Evolutionary conservation across 768 basidiomycete genomes (phyloP), one percentile per base, ranked within the genome.

Genomic region (Hebeloma cylindrosporum): DNA sequence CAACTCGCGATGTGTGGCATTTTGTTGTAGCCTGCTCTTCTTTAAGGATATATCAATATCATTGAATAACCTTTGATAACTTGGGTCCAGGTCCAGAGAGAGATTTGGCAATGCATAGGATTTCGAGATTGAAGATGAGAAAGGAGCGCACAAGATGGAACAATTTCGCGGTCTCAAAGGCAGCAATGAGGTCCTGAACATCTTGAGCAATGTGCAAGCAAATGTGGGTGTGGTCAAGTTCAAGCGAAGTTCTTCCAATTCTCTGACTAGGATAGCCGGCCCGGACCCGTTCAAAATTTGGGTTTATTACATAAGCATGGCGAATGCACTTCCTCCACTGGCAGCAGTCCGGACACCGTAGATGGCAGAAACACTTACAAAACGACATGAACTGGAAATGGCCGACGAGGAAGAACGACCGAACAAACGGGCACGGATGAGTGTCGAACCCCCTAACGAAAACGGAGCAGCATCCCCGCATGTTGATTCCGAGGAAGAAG

Each of bases 31-130:
- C 51, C 60, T 69, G 35, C 62, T 60, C 21, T 69, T 69, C 45
- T 70, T 71, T 39, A 88, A 64, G 7, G 86, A 82, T 50, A 85
- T 77, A 51, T 87, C 87, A 2, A 82, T 74, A 64, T 86, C 85
- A 45, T 73, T 68, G 33, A 91, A 67, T 28, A 91, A 65, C 5
- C 74, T 70, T 54, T 73, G 73, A 46, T 87, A 67, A 25, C 77
- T 77, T 7, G 88, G 77, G 59, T 91, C 88, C 27, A 91, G 68
- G 32, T 81, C 64, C 7, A 88, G 56, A 23, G 80, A 69, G 3
- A 78, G 72, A 53, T 83, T 85, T n/a, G 79, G 75, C 33, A 75
- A 73, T 29, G 61, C 47, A 18, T 58, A 36, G n/a, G 59, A 48
- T 8, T 48, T 37, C 29, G 48, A 45, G 7, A 66, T 49, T 28